A percentile compares a stretch with the other conserved stretches of the same genome.
Conservation (phyloP, 345 rosid species). For the Heritiera fomes region DNA sequence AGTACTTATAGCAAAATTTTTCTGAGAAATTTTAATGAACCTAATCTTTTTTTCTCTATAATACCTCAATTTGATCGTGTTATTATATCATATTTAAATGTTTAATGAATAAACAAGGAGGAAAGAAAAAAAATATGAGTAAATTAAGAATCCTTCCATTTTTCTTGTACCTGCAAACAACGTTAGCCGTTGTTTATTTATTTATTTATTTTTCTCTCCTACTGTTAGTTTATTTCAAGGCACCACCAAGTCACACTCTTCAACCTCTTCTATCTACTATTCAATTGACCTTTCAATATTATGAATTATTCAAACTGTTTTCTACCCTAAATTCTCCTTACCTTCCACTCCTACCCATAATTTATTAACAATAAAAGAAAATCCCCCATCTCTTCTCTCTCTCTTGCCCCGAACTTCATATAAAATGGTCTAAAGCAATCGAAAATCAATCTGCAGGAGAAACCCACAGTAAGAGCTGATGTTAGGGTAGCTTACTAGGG, state of each 20-base stretch:
- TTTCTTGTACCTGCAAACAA: background rate
- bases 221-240: background rate
- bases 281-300: background rate
- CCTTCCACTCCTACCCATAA: slow-evolving; percentile 13
- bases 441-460: background rate
- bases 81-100: too few species aligned
- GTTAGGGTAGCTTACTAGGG: background rate
- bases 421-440: background rate
- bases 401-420: background rate
- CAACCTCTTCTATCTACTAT: background rate
- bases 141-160: too few species aligned
- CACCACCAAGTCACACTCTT: background rate
- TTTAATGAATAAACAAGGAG: too few species aligned
- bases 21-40: too few species aligned
- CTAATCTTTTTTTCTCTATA: too few species aligned
- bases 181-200: background rate
- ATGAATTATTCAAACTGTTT: slow-evolving; percentile 13
- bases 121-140: too few species aligned
- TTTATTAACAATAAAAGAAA: slow-evolving; percentile 8
- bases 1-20: background rate
- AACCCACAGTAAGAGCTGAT: background rate
- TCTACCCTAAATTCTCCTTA: slow-evolving; percentile 25
- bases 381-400: background rate
- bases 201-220: background rate
- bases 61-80: too few species aligned